These are phyloP conservation scores for Stephania cephalantha DNA, from an alignment of 164 flowering plant genomes.

Conservation along the genomic window DNA sequence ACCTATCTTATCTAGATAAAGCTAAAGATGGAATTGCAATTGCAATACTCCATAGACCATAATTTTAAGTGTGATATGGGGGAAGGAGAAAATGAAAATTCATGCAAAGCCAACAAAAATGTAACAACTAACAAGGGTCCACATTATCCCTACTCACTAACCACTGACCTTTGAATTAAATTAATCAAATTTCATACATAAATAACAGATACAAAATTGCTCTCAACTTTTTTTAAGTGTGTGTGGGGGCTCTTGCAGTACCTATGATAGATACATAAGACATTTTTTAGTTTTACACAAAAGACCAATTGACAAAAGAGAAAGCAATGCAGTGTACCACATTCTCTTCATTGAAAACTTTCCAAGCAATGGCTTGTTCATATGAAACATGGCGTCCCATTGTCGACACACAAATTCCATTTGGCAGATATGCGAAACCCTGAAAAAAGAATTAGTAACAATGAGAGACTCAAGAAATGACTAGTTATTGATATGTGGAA, in stretches of 20 bases:
- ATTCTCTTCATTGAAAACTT: conserved; percentile 67
- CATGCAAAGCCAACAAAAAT: no score
- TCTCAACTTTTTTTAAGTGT: neutral
- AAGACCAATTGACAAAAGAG: conserved; percentile 86
- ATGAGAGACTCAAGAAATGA: neutral
- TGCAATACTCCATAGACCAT: no score
- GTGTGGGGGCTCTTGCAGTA: neutral
- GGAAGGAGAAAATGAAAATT: no score
- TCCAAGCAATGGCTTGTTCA: conserved; percentile 85
- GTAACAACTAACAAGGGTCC: neutral
- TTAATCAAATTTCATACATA: conserved; percentile 1
- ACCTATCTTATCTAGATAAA: no score
- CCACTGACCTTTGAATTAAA: neutral
- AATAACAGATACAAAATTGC: neutral
- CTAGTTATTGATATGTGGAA: neutral
- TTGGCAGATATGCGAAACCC: conserved; percentile 75
- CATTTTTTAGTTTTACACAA: conserved; percentile 32
- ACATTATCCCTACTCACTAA: neutral
- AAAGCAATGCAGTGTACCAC: conserved; percentile 77
- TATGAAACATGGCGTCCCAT: conserved; percentile 83
- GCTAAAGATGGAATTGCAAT: no score
- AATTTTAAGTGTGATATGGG: no score
- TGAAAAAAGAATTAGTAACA: conserved; percentile 20
- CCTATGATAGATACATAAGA: neutral
- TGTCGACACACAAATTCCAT: conserved; percentile 77